These are phyloP conservation scores for Saccharomyces hybrid DNA, from an alignment of 1,139 yeast species.

Conservation along the genomic window DNA sequence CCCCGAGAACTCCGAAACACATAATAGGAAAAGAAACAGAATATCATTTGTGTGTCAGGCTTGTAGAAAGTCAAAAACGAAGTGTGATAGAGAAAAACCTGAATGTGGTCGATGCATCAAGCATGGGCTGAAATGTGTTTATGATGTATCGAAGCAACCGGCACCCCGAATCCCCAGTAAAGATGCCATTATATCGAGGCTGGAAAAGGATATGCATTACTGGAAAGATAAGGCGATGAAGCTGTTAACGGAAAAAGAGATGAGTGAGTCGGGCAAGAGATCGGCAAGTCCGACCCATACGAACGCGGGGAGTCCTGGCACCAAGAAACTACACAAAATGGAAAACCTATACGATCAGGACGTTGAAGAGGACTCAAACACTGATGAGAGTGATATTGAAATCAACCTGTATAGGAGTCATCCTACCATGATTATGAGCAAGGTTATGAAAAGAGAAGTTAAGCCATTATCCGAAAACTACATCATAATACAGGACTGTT, in stretches of 20 bases:
- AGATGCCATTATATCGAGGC: constrained; percentile 24
- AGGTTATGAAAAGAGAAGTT: too few relatives aligned
- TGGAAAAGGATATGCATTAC: constrained; percentile 21
- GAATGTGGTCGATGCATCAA: constrained; percentile 21
- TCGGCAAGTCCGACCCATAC: constrained; percentile 2
- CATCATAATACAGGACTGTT: too few relatives aligned
- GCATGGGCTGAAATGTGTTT: constrained; percentile 18
- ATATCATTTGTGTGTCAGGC: constrained; percentile 25
- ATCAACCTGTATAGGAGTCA: too few relatives aligned
- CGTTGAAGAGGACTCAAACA: not conserved
- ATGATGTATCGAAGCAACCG: constrained; percentile 22
- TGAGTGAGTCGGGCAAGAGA: constrained; percentile 7
- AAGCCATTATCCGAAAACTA: too few relatives aligned
- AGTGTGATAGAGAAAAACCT: constrained; percentile 26
- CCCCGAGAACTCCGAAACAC: constrained; percentile 4
- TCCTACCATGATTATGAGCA: too few relatives aligned
- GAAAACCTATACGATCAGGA: not conserved
- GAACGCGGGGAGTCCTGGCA: not conserved
- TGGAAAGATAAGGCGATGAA: constrained; percentile 21
- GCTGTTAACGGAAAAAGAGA: constrained; percentile 5
- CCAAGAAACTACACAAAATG: not conserved
- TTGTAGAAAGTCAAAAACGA: constrained; percentile 24
- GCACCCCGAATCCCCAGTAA: constrained; percentile 26
- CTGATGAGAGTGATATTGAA: too few relatives aligned
- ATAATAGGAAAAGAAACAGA: constrained; percentile 18